Conservation (phyloP, 208 protist genomes). For the Leishmania major region DNA sequence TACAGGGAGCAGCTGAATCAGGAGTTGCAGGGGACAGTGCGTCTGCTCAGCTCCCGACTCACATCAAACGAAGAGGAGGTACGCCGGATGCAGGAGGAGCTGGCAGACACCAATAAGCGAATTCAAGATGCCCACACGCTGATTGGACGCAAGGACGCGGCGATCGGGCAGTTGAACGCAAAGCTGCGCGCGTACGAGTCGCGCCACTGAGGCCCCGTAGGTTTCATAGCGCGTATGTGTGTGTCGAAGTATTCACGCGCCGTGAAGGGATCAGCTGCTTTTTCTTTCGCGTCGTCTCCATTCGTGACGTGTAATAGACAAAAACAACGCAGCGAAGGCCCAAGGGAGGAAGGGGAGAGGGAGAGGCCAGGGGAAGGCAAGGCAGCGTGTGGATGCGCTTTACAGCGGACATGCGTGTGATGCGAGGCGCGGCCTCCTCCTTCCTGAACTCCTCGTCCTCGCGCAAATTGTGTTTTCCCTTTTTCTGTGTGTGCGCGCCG, state of each 20-base stretch:
- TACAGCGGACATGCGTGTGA: not conserved
- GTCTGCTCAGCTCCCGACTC: conserved; percentile 75
- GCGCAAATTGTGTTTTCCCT: not conserved
- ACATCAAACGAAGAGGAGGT: conserved; percentile 76
- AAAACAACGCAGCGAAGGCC: not conserved
- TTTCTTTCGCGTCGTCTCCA: not conserved
- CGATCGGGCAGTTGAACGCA: conserved; percentile 82
- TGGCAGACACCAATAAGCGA: conserved; percentile 63
- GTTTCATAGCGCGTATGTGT: not conserved
- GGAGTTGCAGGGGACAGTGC: conserved; percentile 85
- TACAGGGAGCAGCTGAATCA: conserved; percentile 77
- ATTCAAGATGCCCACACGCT: conserved; percentile 82
- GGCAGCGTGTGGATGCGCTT: not conserved
- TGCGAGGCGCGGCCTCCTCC: not conserved
- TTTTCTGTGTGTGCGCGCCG: not conserved
- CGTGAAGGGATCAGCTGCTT: not conserved
- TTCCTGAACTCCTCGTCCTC: not conserved
- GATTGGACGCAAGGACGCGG: conserved; percentile 79
- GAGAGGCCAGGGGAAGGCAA: not conserved
- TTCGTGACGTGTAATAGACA: not conserved
- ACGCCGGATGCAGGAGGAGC: conserved; percentile 74
- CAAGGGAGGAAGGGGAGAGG: not conserved
- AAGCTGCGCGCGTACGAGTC: conserved; percentile 84
- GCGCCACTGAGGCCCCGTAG: conserved; percentile 21
- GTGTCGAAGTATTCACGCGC: not conserved